Conservation (phyloP, 2,329 filamentous ascomycete genomes). For the Rutstroemia sp. region DNA sequence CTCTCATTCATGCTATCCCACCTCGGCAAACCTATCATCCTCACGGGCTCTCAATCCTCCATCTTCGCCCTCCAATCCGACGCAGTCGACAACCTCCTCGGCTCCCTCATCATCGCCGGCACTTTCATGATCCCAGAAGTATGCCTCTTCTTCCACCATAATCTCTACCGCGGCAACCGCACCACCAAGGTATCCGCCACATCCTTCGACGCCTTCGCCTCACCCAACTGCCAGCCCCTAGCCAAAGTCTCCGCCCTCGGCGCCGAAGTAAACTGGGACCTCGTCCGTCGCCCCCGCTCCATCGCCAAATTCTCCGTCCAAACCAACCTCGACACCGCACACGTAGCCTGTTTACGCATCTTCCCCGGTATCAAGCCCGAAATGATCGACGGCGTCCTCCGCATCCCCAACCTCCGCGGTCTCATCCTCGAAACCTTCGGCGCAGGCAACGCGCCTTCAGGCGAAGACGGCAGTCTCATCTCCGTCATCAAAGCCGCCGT, state of each 20-base stretch:
- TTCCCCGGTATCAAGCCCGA: slow-evolving; percentile 66
- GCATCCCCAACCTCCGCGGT: slow-evolving; percentile 53
- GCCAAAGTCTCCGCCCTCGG: slow-evolving; percentile 53
- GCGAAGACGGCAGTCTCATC: slow-evolving; percentile 50
- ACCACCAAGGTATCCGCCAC: slow-evolving; percentile 62
- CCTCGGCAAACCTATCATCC: slow-evolving; percentile 62
- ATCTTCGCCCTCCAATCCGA: slow-evolving; percentile 67
- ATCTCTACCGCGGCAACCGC: slow-evolving; percentile 61
- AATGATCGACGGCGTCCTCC: slow-evolving; percentile 62
- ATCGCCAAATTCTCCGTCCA: slow-evolving; percentile 55
- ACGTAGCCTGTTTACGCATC: slow-evolving; percentile 63
- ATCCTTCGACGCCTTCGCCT: slow-evolving; percentile 61
- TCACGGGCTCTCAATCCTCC: slow-evolving; percentile 57
- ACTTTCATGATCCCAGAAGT: slow-evolving; percentile 72
- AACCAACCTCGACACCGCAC: slow-evolving; percentile 53
- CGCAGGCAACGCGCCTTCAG: slow-evolving; percentile 61
- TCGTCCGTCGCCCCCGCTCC: slow-evolving; percentile 49
- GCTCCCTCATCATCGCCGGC: slow-evolving; percentile 61
- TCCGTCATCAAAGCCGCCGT: slow-evolving; percentile 58
- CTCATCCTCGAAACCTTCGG: slow-evolving; percentile 67
- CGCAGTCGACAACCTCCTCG: slow-evolving; percentile 63
- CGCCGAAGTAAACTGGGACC: slow-evolving; percentile 56
- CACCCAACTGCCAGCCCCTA: slow-evolving; percentile 57
- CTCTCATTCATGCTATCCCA: slow-evolving; percentile 69
- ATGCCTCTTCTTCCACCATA: slow-evolving; percentile 67